These are phyloP conservation scores for Artemisia argyi DNA, from an alignment of 129 eudicot genomes.

Conservation along the genomic window DNA sequence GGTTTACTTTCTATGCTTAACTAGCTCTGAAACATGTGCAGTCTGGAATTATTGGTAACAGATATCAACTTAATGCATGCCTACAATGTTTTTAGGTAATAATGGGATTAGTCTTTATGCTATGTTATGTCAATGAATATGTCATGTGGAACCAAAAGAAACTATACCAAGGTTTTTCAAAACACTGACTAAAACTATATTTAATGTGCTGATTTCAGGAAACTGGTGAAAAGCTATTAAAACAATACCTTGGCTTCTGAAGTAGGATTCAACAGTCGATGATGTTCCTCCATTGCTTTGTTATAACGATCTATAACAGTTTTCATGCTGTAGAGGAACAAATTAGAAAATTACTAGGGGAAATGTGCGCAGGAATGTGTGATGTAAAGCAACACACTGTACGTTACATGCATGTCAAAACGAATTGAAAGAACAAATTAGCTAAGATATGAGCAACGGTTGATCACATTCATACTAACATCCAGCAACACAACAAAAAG, in stretches of 20 bases:
- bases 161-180: neutral
- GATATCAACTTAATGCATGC: constrained; percentile 6
- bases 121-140: constrained; percentile 11
- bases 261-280: constrained; percentile 47
- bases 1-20: neutral
- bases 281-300: constrained; percentile 49
- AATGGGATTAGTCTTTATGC: constrained; percentile 1
- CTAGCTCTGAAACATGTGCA: neutral
- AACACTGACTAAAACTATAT: neutral
- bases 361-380: neutral
- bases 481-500: no score
- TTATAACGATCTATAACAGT: constrained; percentile 42
- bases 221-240: neutral
- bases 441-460: no score
- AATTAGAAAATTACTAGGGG: constrained; percentile 8
- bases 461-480: no score
- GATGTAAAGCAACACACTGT: neutral
- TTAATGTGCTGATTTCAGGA: neutral
- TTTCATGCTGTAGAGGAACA: constrained; percentile 49
- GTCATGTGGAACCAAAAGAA: constrained; percentile 11
- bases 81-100: neutral
- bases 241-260: constrained; percentile 54
- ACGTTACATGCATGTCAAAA: neutral
- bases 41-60: neutral
- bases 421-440: neutral